Base-by-base conservation (phyloP, 169 alveolate genomes). In the Theileria luwenshuni region DNA sequence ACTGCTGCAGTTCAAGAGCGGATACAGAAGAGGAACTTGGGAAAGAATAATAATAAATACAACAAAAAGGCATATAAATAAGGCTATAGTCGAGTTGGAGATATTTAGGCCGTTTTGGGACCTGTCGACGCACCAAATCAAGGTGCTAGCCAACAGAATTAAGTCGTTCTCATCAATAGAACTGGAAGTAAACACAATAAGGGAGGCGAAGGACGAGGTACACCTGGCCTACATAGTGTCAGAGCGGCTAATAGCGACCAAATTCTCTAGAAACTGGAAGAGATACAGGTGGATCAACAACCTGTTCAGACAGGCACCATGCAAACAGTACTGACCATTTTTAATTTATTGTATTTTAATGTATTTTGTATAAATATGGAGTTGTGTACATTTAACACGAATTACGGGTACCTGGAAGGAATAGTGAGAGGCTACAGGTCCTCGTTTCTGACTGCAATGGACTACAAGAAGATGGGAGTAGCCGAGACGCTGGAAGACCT, bases 341-440 rank as follows among this genome's bases (percentile, higher is more conserved):
- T 45, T 1, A 41, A 62, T 41, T 62, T 43, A n/a, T n/a, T 62
- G 51, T 21, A 43, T 69, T 47, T 70, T 49, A 65, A 52, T 10
- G 10, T 38, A 10, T 38, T 38, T 38, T 10, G 45, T 10, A 10
- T 35, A 28, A 45, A 61, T n/a, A 93, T 94, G 97, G 99, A 97
- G 84, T 87, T 96, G 59, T 88, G 96, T 56, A 85, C 93, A 56
- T 98, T 97, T 90, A 97, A 96, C 83, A 88, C 94, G 28, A 94
- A 95, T 64, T 98, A 95, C 86, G 99, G 99, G 54, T 96, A 95
- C 91, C 90, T 96, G 23, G 99, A 97, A 91, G 99, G 99, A 64
- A 83, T 97, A 71, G 90, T 95, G 41, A 83, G 99, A 60, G 99
- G 99, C 30, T 92, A 94, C 64, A 92, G 99, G 69, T 92, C 97